These are phyloP conservation scores for Pouteria glomerata DNA, from an alignment of 148 eudicot species.

Conservation along the genomic window DNA sequence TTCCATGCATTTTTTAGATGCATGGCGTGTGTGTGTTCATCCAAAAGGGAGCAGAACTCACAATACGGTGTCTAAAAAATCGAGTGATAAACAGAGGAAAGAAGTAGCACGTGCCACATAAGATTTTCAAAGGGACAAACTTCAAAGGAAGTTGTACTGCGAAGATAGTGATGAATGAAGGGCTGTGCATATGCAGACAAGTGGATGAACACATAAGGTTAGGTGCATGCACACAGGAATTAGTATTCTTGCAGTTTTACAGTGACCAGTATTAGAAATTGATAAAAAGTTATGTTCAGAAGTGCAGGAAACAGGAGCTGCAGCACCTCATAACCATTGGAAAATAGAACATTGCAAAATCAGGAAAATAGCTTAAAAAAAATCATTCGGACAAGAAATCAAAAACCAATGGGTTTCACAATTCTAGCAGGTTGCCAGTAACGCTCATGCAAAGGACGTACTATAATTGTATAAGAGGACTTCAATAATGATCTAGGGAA, in stretches of 20 bases:
- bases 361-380: not conserved
- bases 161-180: not conserved
- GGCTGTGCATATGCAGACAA: not conserved
- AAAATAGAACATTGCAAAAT: not conserved
- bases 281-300: not conserved
- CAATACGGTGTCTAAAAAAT: not conserved
- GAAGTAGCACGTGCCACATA: not conserved
- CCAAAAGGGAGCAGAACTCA: too few species aligned
- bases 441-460: not conserved
- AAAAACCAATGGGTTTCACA: not conserved
- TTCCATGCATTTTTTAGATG: not conserved
- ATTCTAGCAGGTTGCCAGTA: not conserved
- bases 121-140: not conserved
- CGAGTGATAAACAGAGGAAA: not conserved
- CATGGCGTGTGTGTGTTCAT: not conserved
- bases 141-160: not conserved
- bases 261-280: not conserved
- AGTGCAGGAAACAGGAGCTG: not conserved
- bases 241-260: not conserved
- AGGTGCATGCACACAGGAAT: not conserved
- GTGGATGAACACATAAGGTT: too few species aligned
- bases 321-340: too few species aligned
- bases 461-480: too few species aligned
- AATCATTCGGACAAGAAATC: too few species aligned
- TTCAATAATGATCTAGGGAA: too few species aligned